Evolutionary conservation across 2,329 filamentous ascomycete genomes (phyloP).

Genomic region (Leptographium galeiforme): DNA sequence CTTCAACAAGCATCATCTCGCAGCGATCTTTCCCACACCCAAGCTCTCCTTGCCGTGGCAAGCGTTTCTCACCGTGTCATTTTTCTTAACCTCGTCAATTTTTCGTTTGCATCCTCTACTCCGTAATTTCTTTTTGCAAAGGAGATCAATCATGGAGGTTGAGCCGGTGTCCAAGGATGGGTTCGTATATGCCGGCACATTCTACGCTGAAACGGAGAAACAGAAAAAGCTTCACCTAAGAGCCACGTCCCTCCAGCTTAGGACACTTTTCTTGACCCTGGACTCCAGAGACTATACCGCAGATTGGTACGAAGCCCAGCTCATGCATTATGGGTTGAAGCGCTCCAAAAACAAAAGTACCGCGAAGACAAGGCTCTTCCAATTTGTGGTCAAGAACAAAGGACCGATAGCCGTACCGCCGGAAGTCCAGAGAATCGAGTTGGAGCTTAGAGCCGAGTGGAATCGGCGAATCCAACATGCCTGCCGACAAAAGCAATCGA

Average conservation of each 20-base stretch:
- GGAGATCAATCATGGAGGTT: slow-evolving; percentile 5
- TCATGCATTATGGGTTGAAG: slow-evolving; percentile 46
- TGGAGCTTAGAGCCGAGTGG: slow-evolving; percentile 44
- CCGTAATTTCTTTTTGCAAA: no score
- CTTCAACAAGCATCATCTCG: no score
- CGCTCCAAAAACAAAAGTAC: slow-evolving; percentile 43
- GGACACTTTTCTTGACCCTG: slow-evolving; percentile 27
- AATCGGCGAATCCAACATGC: neutral
- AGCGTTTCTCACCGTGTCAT: no score
- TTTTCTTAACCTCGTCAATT: no score
- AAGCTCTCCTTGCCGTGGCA: no score
- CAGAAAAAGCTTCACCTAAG: slow-evolving; percentile 29
- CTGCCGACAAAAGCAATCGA: neutral
- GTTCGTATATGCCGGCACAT: slow-evolving; percentile 28
- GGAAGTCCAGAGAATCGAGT: slow-evolving; percentile 34
- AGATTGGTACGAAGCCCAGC: slow-evolving; percentile 50
- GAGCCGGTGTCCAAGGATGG: slow-evolving; percentile 19
- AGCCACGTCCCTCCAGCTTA: slow-evolving; percentile 28
- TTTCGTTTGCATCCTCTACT: no score
- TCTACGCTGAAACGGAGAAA: slow-evolving; percentile 29
- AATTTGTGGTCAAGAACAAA: slow-evolving; percentile 30
- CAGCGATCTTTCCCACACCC: no score
- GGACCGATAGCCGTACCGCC: slow-evolving; percentile 33
- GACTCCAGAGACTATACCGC: slow-evolving; percentile 34
- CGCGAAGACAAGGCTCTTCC: slow-evolving; percentile 42